phyloP scores from a whole-genome alignment of 371 early-diverging fungal genomes.

The Choanephora cucurbitarum region DNA sequence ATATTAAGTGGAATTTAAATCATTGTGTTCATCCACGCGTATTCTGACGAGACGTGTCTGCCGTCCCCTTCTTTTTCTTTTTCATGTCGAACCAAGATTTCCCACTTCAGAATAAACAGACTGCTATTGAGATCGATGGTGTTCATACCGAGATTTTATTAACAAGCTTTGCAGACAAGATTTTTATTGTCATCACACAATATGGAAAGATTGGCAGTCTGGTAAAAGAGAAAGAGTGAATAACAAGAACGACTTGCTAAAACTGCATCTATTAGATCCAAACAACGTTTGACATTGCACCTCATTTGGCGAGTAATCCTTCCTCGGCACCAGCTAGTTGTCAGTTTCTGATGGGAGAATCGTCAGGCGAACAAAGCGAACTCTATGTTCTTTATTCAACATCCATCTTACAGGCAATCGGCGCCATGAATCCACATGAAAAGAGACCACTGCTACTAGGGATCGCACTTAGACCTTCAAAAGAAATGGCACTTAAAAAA shows the following conservation, averaged over 20 bases:
- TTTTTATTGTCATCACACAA: slow-evolving; percentile 66
- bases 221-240: slow-evolving; percentile 33
- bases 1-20: too few relatives aligned
- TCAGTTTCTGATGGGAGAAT: slow-evolving; percentile 56
- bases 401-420: slow-evolving; percentile 63
- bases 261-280: slow-evolving; percentile 35
- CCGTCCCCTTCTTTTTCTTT: background rate
- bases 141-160: slow-evolving; percentile 67
- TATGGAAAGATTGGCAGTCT: slow-evolving; percentile 65
- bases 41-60: too few relatives aligned
- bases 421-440: slow-evolving; percentile 63
- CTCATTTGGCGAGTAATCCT: slow-evolving; percentile 47
- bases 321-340: slow-evolving; percentile 50
- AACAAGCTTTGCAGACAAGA: slow-evolving; percentile 63
- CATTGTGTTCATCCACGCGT: too few relatives aligned
- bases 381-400: slow-evolving; percentile 68
- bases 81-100: slow-evolving; percentile 41
- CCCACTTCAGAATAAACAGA: slow-evolving; percentile 58
- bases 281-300: slow-evolving; percentile 48
- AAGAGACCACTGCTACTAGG: slow-evolving; percentile 63
- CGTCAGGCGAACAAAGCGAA: slow-evolving; percentile 53
- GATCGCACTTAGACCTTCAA: slow-evolving; percentile 56
- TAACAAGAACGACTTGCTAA: background rate
- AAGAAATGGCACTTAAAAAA: slow-evolving; percentile 33
- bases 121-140: slow-evolving; percentile 57